phyloP scores from a whole-genome alignment of 768 basidiomycete genomes.

The Rickenella mellea region DNA sequence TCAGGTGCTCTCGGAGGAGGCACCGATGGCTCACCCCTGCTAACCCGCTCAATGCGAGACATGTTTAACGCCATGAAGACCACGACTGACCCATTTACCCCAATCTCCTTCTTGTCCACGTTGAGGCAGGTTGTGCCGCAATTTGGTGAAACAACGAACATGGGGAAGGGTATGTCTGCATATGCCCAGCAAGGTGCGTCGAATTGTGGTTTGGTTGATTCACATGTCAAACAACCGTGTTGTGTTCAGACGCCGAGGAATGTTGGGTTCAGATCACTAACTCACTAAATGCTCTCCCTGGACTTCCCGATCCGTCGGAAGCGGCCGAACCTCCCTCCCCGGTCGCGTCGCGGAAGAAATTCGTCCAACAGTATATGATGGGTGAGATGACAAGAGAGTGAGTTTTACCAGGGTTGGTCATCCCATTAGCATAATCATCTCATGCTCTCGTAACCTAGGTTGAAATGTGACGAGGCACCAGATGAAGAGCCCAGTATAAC shows the following conservation, averaged over 20 bases:
- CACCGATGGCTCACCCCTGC: slow-evolving; percentile 18
- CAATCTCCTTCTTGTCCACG: slow-evolving; percentile 54
- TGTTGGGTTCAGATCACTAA: slow-evolving; percentile 74
- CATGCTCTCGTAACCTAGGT: slow-evolving; percentile 27
- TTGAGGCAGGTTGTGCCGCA: slow-evolving; percentile 80
- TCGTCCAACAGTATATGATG: slow-evolving; percentile 75
- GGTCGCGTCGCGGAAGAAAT: slow-evolving; percentile 37
- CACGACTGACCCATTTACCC: slow-evolving; percentile 70
- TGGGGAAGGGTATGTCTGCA: slow-evolving; percentile 27
- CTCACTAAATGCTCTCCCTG: slow-evolving; percentile 62
- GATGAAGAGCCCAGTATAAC: slow-evolving; percentile 62
- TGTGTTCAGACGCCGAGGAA: slow-evolving; percentile 78
- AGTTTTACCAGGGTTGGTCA: slow-evolving; percentile 13
- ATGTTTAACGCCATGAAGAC: slow-evolving; percentile 65
- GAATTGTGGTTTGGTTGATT: neutral
- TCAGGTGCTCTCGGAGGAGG: slow-evolving; percentile 25
- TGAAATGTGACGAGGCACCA: slow-evolving; percentile 74
- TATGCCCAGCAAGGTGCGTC: slow-evolving; percentile 73
- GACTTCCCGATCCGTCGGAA: slow-evolving; percentile 20
- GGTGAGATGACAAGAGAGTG: slow-evolving; percentile 71
- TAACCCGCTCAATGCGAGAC: slow-evolving; percentile 47
- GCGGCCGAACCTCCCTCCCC: too few species aligned
- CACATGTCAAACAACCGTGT: neutral
- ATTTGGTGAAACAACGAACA: slow-evolving; percentile 63
- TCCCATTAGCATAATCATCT: neutral